Percentiles rank a stretch among this genome's conserved stretches.
These are phyloP conservation scores for Oldenlandia corymbosa DNA, from an alignment of 257 asterid genomes.

Conservation along the genomic window DNA sequence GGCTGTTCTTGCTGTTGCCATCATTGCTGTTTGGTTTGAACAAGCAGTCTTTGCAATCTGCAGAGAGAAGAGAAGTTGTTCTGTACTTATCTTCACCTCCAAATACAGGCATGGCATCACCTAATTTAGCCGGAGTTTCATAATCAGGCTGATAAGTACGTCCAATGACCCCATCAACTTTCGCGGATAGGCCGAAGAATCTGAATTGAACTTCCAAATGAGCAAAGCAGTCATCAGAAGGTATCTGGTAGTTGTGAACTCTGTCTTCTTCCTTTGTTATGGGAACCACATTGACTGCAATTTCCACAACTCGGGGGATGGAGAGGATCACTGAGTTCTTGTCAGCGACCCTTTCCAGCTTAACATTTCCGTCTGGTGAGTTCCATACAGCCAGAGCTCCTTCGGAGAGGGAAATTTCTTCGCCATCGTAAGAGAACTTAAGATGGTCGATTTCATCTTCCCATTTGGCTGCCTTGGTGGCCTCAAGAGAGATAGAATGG, in stretches of 20 bases:
- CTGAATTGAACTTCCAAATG: conserved; percentile 62
- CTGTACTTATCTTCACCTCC: conserved; percentile 58
- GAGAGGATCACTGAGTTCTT: conserved; percentile 31
- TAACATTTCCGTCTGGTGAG: conserved; percentile 13
- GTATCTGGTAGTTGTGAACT: conserved; percentile 46
- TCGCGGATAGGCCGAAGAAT: conserved; percentile 33
- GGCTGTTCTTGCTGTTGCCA: not conserved
- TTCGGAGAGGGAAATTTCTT: conserved; percentile 24
- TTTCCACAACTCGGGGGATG: conserved; percentile 31
- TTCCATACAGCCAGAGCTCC: conserved; percentile 28
- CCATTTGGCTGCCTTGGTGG: conserved; percentile 45
- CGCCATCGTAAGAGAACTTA: conserved; percentile 30
- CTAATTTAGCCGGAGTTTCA: conserved; percentile 38
- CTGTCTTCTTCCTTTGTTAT: conserved; percentile 49
- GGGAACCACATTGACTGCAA: conserved; percentile 49
- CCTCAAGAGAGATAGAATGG: conserved; percentile 44
- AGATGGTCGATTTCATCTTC: conserved; percentile 39
- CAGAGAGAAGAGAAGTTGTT: conserved; percentile 35
- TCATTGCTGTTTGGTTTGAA: not conserved
- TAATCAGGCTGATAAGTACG: conserved; percentile 49
- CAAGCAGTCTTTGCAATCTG: conserved; percentile 33
- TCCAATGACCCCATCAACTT: conserved; percentile 59
- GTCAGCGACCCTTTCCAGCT: conserved; percentile 26
- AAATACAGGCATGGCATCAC: conserved; percentile 48
- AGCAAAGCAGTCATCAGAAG: conserved; percentile 47